A percentile compares a stretch with the other conserved stretches of the same genome.
These are phyloP conservation scores for Irpex lacteus DNA, from an alignment of 1,284 basidiomycete genomes.

Conservation along the genomic window DNA sequence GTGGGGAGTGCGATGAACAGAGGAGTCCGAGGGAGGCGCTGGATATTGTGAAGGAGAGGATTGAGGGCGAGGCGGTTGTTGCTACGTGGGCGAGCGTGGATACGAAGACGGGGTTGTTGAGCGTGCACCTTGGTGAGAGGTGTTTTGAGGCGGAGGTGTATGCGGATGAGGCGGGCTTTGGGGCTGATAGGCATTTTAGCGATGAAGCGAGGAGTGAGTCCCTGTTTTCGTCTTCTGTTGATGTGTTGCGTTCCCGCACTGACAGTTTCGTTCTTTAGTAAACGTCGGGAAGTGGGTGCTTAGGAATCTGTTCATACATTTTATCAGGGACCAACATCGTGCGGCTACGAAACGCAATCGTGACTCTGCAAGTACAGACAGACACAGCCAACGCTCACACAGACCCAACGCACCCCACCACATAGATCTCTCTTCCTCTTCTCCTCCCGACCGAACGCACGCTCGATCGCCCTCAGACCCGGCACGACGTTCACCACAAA, in stretches of 20 bases:
- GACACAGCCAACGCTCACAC: constrained; percentile 21
- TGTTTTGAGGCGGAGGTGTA: constrained; percentile 97
- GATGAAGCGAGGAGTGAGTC: constrained; percentile 82
- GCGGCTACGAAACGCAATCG: constrained; percentile 34
- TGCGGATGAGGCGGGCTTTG: constrained; percentile 83
- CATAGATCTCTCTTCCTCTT: constrained; percentile 28
- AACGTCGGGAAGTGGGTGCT: constrained; percentile 82
- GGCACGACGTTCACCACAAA: constrained; percentile 13
- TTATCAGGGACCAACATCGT: constrained; percentile 64
- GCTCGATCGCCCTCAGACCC: constrained; percentile 32
- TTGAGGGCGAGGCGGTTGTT: constrained; percentile 91
- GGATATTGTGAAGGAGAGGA: constrained; percentile 82
- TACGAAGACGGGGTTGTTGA: constrained; percentile 86
- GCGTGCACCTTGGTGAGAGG: constrained; percentile 83
- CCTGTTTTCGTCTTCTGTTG: not conserved
- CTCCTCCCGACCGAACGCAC: constrained; percentile 17
- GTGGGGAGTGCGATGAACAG: constrained; percentile 41
- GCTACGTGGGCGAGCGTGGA: constrained; percentile 87
- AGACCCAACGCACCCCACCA: constrained; percentile 26
- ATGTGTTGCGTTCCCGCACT: not conserved
- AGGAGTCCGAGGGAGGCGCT: constrained; percentile 78
- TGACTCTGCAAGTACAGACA: constrained; percentile 22
- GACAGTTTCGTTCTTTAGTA: constrained; percentile 38
- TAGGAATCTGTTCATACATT: constrained; percentile 69
- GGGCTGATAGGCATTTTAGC: constrained; percentile 50